Percentiles rank a stretch among this genome's conserved stretches.
Evolutionary conservation across 139 green algal species (phyloP).

Genomic region (Monoraphidium neglectum): DNA sequence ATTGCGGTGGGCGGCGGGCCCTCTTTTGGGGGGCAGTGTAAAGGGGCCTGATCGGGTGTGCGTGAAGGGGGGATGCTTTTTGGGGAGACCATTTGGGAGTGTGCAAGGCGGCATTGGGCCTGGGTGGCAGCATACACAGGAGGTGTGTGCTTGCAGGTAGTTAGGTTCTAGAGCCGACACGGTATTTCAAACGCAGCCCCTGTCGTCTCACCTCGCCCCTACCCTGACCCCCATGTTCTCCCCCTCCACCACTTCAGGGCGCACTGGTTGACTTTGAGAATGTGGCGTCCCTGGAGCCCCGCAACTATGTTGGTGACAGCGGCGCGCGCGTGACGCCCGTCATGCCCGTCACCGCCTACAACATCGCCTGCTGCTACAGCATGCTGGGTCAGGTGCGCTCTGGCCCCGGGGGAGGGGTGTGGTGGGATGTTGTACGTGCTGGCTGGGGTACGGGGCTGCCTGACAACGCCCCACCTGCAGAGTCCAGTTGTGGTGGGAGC

Average conservation of each 20-base stretch:
- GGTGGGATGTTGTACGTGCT: too few relatives aligned
- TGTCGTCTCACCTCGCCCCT: not conserved
- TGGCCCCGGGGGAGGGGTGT: not conserved
- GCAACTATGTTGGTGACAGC: constrained; percentile 93
- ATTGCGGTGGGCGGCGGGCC: constrained; percentile 76
- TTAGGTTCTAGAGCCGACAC: too few relatives aligned
- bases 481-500: not conserved
- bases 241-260: constrained; percentile 30
- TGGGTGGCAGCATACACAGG: too few relatives aligned
- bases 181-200: too few relatives aligned
- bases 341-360: constrained; percentile 96
- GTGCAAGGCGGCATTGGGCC: too few relatives aligned
- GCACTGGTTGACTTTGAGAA: constrained; percentile 97
- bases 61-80: too few relatives aligned
- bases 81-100: too few relatives aligned
- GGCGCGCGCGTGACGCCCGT: constrained; percentile 86
- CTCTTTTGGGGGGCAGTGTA: too few relatives aligned
- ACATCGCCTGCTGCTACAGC: constrained; percentile 98
- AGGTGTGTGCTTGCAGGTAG: too few relatives aligned
- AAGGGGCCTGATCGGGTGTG: too few relatives aligned
- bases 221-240: not conserved
- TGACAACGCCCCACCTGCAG: too few relatives aligned
- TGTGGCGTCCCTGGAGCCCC: constrained; percentile 90
- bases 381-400: constrained; percentile 65
- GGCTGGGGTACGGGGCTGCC: not conserved